phyloP scores from a whole-genome alignment of 495 filamentous ascomycete genomes.

The Baudoinia panamericana region DNA sequence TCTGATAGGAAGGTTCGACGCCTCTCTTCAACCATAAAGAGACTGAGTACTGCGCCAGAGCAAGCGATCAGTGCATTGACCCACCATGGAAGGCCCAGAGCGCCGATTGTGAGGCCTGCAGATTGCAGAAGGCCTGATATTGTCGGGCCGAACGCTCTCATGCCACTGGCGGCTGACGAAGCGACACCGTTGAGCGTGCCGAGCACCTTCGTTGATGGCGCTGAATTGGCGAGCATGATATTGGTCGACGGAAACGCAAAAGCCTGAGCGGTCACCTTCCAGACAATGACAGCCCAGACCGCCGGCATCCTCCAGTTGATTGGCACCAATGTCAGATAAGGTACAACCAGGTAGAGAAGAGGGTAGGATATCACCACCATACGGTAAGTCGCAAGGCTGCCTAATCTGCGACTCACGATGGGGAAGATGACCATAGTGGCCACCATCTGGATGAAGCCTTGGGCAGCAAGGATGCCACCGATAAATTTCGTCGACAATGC shows the following conservation, averaged over 20 bases:
- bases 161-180: conserved; percentile 76
- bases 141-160: conserved; percentile 75
- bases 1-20: conserved; percentile 6
- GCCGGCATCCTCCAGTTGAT: conserved; percentile 53
- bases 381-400: conserved; percentile 65
- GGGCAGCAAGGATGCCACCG: conserved; percentile 72
- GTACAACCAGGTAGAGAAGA: conserved; percentile 73
- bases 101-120: conserved; percentile 61
- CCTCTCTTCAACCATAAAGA: conserved; percentile 31
- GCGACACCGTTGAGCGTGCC: conserved; percentile 89
- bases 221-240: conserved; percentile 73
- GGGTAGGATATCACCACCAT: conserved; percentile 70
- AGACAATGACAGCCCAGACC: conserved; percentile 60
- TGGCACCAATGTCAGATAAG: conserved; percentile 80
- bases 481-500: conserved; percentile 68
- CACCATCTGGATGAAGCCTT: conserved; percentile 81
- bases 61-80: conserved; percentile 61
- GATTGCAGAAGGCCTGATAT: conserved; percentile 77
- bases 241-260: conserved; percentile 76
- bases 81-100: conserved; percentile 89
- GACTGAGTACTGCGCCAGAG: conserved; percentile 48
- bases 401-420: conserved; percentile 53
- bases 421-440: conserved; percentile 76
- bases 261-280: conserved; percentile 78
- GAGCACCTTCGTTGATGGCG: conserved; percentile 64